Evolutionary conservation across 1,139 yeast species (phyloP).

Genomic region (Yamadazyma taylorii): DNA sequence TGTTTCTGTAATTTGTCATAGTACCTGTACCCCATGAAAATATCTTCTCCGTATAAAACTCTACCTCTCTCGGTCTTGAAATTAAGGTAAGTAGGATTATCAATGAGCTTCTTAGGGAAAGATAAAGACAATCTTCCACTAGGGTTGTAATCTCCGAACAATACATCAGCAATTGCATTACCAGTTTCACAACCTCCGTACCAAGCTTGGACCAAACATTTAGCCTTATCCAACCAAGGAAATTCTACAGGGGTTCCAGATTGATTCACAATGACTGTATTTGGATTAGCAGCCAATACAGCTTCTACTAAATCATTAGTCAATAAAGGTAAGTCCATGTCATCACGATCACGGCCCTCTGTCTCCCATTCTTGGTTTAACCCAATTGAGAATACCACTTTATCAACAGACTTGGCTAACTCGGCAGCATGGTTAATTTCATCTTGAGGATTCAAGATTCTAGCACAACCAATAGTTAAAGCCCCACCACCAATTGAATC

Average conservation of each 20-base stretch:
- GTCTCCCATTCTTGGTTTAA: conserved; percentile 36
- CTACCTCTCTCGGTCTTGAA: conserved; percentile 43
- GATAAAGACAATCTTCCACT: conserved; percentile 33
- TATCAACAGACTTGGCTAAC: conserved; percentile 32
- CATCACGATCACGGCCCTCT: conserved; percentile 33
- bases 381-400: conserved; percentile 44
- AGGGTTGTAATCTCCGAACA: conserved; percentile 27
- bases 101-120: conserved; percentile 46
- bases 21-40: conserved; percentile 60
- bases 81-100: conserved; percentile 47
- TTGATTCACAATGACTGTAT: conserved; percentile 56
- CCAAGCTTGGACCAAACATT: conserved; percentile 51
- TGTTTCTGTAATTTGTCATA: conserved; percentile 50
- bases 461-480: conserved; percentile 26
- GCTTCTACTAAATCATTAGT: conserved; percentile 48
- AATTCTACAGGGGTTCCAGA: conserved; percentile 63
- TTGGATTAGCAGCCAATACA: conserved; percentile 48
- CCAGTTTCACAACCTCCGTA: conserved; percentile 35
- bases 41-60: conserved; percentile 55
- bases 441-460: conserved; percentile 21
- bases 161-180: conserved; percentile 24
- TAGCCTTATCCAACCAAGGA: conserved; percentile 53
- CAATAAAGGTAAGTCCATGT: conserved; percentile 43
- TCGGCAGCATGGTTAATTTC: conserved; percentile 26
- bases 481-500: conserved; percentile 27